Evolutionary conservation across 305 asterid genomes (phyloP), one percentile per base, ranked within the genome.

Genomic region (Fraxinus albicans): DNA sequence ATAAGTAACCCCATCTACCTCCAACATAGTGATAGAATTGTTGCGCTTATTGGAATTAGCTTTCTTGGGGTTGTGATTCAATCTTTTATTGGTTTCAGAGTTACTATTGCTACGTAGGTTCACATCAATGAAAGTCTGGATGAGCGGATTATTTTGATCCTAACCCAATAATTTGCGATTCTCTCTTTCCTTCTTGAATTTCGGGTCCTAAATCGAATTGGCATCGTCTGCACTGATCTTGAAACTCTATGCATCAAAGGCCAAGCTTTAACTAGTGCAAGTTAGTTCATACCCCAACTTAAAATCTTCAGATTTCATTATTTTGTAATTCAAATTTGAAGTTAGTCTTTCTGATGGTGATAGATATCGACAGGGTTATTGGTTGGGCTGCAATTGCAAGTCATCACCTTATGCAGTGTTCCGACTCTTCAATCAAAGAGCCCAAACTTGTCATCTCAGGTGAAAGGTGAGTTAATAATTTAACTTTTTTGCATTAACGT

Each of bases 141-240:
- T 79, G 44, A 69, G 21, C 65, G 70, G 31, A 35, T 23, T 47
- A 65, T 50, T 75, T 60, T 15, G 58, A 77, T 82, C 58, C 80
- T 70, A 76, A 84, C 77, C n/a, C 42, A 36, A 31, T 3, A 33
- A 50, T 29, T 36, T 21, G 29, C 4, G 27, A 47, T 40, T 83
- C 73, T 50, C 75, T 80, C 10, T 69, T 63, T 83, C 44, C 80
- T 73, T 60, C 27, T 38, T 80, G 79, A 34, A 58, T 77, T 90
- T 63, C 89, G 93, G 90, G 88, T 89, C 79, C 42, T 89, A 79
- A 86, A 42, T 76, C 89, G 90, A 23, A 69, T 44, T 79, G 88
- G 87, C 70, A 33, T 89, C 27, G 89, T 86, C 8, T 87, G 88
- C 77, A 79, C 83, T 33, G 89, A 88, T 67, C 87, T 86, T 15